Evolutionary conservation across 148 eudicot species (phyloP), one percentile per base, ranked within the genome.

Genomic region (Camellia lanceoleosa): DNA sequence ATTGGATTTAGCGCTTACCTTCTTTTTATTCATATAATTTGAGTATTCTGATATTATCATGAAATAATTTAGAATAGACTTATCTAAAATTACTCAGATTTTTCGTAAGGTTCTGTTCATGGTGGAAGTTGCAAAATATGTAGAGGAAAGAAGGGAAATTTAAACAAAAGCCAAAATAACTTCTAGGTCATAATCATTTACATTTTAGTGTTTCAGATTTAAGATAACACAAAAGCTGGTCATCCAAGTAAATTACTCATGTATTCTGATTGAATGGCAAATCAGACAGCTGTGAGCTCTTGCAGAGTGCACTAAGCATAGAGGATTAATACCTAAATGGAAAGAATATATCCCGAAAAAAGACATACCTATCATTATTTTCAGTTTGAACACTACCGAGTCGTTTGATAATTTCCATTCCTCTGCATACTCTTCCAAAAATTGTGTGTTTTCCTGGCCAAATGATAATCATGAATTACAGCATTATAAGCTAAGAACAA

Each of bases 361-460:
- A 81, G 74, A 55, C 84, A 65, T 75, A 95, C 97, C 99, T 87
- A 79, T 96, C 99, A 52, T 88, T 93, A 79, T 93, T 96, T 84
- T 96, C 95, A 19, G 99, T 96, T 80, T 93, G 99, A 77, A 96
- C 97, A 83, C 95, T 95, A 60, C 98, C 98, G 46, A 93, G 97
- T 82, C 98, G 92, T 89, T 96, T 96, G 75, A 96, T 78, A 65
- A 96, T 92, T 84, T 96, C 97, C 98, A 96, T 92, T 83, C 99
- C 98, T 72, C 78, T 86, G 60, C 92, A 90, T 76, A 96, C 91
- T 84, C 99, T 89, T 86, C 99, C 99, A 86, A 96, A 96, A 83
- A 96, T 96, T n/a, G 99, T 93, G 88, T 96, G 99, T 71, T 93
- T 96, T 38, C 99, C 99, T 95, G 89, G 46, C 38, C 11, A 68